Conservation (phyloP, 2,329 filamentous ascomycete species). For the Diplodia sapinea region DNA sequence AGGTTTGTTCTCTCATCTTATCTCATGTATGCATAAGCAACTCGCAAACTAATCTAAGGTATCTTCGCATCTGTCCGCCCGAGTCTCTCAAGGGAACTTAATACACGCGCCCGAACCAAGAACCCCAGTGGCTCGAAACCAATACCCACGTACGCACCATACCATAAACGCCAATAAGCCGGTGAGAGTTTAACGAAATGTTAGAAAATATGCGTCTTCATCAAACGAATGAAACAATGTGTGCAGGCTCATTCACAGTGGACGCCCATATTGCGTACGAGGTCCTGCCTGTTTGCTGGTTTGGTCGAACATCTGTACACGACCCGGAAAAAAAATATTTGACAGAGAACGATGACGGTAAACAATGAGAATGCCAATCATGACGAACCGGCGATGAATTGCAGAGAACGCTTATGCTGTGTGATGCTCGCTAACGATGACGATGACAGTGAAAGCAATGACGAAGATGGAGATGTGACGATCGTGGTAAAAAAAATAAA, state of each 20-base stretch:
- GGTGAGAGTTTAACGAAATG: not conserved
- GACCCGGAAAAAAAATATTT: not conserved
- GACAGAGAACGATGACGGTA: not conserved
- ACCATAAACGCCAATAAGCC: slow-evolving; percentile 3
- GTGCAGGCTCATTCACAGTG: not conserved
- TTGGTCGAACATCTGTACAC: not conserved
- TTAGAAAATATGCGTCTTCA: not conserved
- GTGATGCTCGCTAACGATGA: slow-evolving; percentile 18
- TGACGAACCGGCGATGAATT: not conserved
- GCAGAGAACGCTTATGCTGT: slow-evolving; percentile 2
- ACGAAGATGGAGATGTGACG: slow-evolving; percentile 4
- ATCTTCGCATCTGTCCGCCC: slow-evolving; percentile 5
- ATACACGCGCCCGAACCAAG: not conserved
- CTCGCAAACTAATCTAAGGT: slow-evolving; percentile 14
- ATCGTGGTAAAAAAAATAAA: not conserved
- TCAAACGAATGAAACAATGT: not conserved
- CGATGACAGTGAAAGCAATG: not conserved
- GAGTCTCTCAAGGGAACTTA: not conserved
- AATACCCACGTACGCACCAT: not conserved
- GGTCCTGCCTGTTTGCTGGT: slow-evolving; percentile 13
- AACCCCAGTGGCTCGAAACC: not conserved
- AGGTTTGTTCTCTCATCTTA: not conserved
- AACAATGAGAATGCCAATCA: slow-evolving; percentile 2
- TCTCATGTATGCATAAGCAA: not conserved
- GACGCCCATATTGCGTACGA: not conserved